phyloP scores from a whole-genome alignment of 1,284 basidiomycete species.

The Moesziomyces sp. region DNA sequence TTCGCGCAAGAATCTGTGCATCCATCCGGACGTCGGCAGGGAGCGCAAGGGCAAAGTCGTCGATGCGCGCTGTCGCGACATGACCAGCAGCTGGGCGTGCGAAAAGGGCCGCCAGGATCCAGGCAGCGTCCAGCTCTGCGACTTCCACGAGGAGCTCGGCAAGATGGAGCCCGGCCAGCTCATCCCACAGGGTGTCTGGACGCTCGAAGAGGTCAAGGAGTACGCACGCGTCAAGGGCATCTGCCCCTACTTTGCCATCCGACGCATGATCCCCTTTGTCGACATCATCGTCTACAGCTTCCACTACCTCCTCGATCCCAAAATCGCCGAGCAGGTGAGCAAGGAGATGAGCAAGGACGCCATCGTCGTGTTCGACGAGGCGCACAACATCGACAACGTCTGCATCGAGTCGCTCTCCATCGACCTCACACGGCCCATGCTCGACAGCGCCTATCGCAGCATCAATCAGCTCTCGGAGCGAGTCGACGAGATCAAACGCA shows the following conservation, averaged over 20 bases:
- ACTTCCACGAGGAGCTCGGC: constrained; percentile 90
- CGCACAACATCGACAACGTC: constrained; percentile 99
- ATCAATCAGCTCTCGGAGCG: constrained; percentile 87
- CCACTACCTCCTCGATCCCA: constrained; percentile 97
- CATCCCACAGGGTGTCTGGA: constrained; percentile 90
- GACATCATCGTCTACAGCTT: constrained; percentile 99
- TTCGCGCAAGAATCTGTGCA: constrained; percentile 94
- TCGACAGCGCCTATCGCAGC: constrained; percentile 92
- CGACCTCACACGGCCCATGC: constrained; percentile 97
- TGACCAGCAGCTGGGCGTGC: constrained; percentile 86
- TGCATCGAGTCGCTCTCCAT: constrained; percentile 99
- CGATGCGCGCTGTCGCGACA: constrained; percentile 93
- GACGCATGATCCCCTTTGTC: constrained; percentile 96
- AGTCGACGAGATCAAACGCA: constrained; percentile 96
- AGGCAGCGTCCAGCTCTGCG: constrained; percentile 90
- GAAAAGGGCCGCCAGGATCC: constrained; percentile 88
- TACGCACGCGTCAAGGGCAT: constrained; percentile 85
- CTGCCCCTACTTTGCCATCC: constrained; percentile 96
- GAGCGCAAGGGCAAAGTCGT: constrained; percentile 99
- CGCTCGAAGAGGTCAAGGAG: constrained; percentile 90
- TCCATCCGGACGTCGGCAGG: constrained; percentile 93
- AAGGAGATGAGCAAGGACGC: constrained; percentile 97
- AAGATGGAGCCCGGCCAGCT: constrained; percentile 85
- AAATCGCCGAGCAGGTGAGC: constrained; percentile 98
- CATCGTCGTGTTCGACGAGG: constrained; percentile 99